Percentiles rank a stretch among this genome's conserved stretches.
Conservation (phyloP, 345 rosid genomes). For the Cochlearia excelsa region DNA sequence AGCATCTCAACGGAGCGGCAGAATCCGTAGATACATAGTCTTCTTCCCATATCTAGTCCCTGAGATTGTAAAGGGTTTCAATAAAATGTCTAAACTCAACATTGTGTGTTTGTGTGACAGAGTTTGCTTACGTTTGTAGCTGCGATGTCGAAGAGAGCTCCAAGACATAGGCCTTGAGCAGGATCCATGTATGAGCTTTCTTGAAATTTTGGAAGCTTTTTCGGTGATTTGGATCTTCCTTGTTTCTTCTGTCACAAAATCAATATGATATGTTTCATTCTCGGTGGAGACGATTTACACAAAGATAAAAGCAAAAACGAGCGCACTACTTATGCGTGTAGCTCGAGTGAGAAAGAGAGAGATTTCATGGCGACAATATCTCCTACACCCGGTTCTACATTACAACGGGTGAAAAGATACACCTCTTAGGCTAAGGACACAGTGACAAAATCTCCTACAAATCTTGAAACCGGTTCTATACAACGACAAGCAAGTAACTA, state of each 20-base stretch:
- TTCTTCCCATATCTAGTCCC: constrained; percentile 93
- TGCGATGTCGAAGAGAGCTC: constrained; percentile 86
- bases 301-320: neutral
- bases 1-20: constrained; percentile 98
- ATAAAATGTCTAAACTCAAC: neutral
- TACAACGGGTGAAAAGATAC: too few relatives aligned
- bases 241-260: constrained; percentile 52
- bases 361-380: too few relatives aligned
- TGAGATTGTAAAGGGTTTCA: constrained; percentile 22
- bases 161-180: constrained; percentile 71
- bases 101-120: neutral
- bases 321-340: too few relatives aligned
- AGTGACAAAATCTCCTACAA: too few relatives aligned
- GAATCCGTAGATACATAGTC: constrained; percentile 91
- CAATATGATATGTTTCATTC: neutral
- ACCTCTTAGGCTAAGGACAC: too few relatives aligned
- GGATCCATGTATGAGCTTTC: constrained; percentile 94
- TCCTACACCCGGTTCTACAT: too few relatives aligned
- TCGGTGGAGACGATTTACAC: neutral
- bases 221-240: constrained; percentile 42
- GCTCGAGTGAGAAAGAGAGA: too few relatives aligned
- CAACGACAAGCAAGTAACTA: too few relatives aligned
- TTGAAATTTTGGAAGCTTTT: constrained; percentile 43
- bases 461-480: too few relatives aligned
- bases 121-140: constrained; percentile 69